Percentiles rank a stretch among this genome's conserved stretches.
Evolutionary conservation across 306 rosid genomes (phyloP).

Genomic region (Senna siamea): DNA sequence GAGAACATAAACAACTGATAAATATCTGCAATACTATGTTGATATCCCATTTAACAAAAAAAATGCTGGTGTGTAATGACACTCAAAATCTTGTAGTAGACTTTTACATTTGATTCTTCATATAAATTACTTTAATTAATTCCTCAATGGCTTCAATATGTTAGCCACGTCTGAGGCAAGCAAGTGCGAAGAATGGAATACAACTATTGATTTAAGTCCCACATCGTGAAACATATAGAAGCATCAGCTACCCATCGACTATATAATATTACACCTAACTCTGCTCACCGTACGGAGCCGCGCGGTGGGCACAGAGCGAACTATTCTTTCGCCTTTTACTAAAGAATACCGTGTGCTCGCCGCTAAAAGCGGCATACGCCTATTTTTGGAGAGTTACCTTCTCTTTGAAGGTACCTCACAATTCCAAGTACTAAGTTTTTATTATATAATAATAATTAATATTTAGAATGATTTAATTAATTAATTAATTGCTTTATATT

Average conservation of each 20-base stretch:
- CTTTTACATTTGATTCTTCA: no score
- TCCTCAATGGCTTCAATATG: no score
- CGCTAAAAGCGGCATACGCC: conserved; percentile 32
- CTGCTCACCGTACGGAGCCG: conserved; percentile 43
- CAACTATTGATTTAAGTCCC: conserved; percentile 11
- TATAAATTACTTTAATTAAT: no score
- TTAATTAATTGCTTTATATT: no score
- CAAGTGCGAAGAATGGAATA: background rate
- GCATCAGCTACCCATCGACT: background rate
- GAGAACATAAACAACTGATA: no score
- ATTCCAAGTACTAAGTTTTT: no score
- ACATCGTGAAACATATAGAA: background rate
- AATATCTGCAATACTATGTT: no score
- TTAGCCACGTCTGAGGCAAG: background rate
- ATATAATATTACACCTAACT: background rate
- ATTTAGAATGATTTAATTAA: no score
- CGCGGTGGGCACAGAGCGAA: conserved; percentile 50
- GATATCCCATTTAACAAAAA: no score
- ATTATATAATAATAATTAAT: no score
- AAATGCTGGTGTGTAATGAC: no score
- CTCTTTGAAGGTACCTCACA: background rate
- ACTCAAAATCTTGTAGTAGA: no score
- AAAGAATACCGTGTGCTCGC: conserved; percentile 58
- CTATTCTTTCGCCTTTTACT: conserved; percentile 83
- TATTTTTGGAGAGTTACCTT: conserved; percentile 2